Evolutionary conservation across 768 basidiomycete genomes (phyloP), one percentile per base, ranked within the genome.

Genomic region (Pluteus cervinus): DNA sequence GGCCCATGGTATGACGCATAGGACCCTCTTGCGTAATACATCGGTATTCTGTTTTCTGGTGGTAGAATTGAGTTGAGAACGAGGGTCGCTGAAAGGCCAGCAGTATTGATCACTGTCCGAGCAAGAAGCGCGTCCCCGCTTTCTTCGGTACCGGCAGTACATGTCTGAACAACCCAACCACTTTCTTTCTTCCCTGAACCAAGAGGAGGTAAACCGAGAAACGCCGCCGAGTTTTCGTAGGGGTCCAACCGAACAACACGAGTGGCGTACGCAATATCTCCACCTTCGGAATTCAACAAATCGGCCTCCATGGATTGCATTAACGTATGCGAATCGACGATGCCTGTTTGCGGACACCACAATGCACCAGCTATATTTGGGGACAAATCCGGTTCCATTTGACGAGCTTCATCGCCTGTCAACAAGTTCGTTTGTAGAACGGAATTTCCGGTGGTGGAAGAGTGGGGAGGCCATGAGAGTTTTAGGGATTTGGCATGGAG

Each of bases 141-240:
- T 40, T 66, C 60, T 21, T 51, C 48, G 4, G 51, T 59, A 16
- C 65, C 66, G 5, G 65, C 73, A 7, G 84, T 82, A 17, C 79
- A 68, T 4, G 75, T 74, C 58, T 96, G 92, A 7, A 96, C 83
- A 14, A 93, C 79, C 92, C 92, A 97, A 2, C 93, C 91, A 14
- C 69, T 63, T 33, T 70, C 69, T 11, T 23, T 39, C n/a, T n/a
- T n/a, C n/a, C n/a, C n/a, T n/a, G n/a, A n/a, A n/a, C n/a, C n/a
- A n/a, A n/a, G n/a, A n/a, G n/a, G n/a, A n/a, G n/a, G n/a, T n/a
- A n/a, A n/a, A n/a, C n/a, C n/a, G n/a, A n/a, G n/a, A n/a, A n/a
- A n/a, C n/a, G n/a, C n/a, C 16, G 40, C 49, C 29, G 57, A 44
- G 28, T 55, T 55, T 32, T 49, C 47, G 51, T 66, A 69, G 2